Evolutionary conservation across 108 stramenopile species (phyloP).

Genomic region (Stephanodiscus triporus): DNA sequence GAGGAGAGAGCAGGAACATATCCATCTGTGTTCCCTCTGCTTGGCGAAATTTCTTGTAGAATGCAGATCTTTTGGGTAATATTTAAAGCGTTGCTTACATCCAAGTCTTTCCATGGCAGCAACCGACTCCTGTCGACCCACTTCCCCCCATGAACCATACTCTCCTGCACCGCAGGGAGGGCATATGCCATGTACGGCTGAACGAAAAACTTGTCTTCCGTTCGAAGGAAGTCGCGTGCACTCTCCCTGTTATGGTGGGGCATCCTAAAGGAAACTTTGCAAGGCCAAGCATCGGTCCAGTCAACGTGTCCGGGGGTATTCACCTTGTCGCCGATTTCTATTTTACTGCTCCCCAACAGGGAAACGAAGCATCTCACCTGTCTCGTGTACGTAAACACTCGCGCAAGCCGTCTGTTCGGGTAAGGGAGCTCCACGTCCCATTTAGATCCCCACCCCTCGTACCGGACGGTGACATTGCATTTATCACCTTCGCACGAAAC

Average conservation of each 20-base stretch:
- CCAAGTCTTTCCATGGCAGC: constrained; percentile 31
- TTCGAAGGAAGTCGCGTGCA: constrained; percentile 3
- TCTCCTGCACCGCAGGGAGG: constrained; percentile 23
- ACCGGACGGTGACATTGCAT: constrained; percentile 4
- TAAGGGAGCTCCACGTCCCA: neutral
- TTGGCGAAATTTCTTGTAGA: constrained; percentile 11
- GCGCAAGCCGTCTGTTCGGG: constrained; percentile 5
- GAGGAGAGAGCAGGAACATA: neutral
- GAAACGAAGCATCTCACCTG: neutral
- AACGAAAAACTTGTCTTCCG: constrained; percentile 15
- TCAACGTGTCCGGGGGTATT: neutral
- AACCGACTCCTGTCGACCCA: constrained; percentile 18
- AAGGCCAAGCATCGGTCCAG: constrained; percentile 4
- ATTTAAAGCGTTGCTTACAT: neutral
- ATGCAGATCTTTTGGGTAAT: constrained; percentile 4
- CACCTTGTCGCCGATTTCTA: neutral
- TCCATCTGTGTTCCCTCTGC: neutral
- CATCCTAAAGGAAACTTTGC: constrained; percentile 2
- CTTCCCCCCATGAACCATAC: constrained; percentile 28
- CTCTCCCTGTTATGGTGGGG: neutral
- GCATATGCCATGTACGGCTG: constrained; percentile 30
- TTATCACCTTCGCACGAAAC: neutral
- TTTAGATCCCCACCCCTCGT: constrained; percentile 2
- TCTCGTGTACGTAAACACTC: neutral
- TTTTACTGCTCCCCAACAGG: neutral